A percentile compares a stretch with the other conserved stretches of the same genome.
These are phyloP conservation scores for Fusarium globosum DNA, from an alignment of 2,329 filamentous ascomycete species.

Conservation along the genomic window DNA sequence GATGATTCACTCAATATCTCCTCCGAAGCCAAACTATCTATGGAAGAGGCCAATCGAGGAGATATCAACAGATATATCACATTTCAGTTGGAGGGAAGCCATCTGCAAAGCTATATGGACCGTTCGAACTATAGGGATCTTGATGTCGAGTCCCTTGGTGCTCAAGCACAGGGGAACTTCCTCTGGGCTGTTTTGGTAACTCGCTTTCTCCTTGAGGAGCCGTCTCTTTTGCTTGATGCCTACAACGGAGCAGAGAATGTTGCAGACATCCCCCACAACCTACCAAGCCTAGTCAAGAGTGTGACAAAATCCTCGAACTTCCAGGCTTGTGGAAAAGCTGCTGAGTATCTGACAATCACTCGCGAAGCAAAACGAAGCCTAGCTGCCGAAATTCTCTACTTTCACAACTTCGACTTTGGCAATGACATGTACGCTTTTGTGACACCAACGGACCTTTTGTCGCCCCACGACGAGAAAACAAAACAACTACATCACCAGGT, in stretches of 20 bases:
- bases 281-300: slow-evolving; percentile 16
- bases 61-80: slow-evolving; percentile 25
- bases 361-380: background rate
- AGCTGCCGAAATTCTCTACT: background rate
- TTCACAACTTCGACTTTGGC: slow-evolving; percentile 9
- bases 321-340: slow-evolving; percentile 6
- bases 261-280: slow-evolving; percentile 5
- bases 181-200: slow-evolving; percentile 38
- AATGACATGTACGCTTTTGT: slow-evolving; percentile 6
- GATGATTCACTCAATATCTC: background rate
- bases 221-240: background rate
- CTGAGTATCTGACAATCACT: background rate
- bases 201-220: background rate
- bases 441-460: background rate
- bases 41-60: slow-evolving; percentile 22
- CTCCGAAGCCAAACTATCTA: slow-evolving; percentile 2
- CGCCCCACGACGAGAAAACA: background rate
- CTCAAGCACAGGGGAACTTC: slow-evolving; percentile 30
- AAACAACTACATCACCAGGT: background rate
- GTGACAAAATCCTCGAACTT: slow-evolving; percentile 7
- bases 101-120: background rate
- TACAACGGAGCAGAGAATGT: background rate
- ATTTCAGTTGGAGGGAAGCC: background rate
- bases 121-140: background rate
- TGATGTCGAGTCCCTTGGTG: slow-evolving; percentile 1